A percentile compares a stretch with the other conserved stretches of the same genome.
phyloP scores from a whole-genome alignment of 176 grass and related monocot genomes.

The Oryza glaberrima region DNA sequence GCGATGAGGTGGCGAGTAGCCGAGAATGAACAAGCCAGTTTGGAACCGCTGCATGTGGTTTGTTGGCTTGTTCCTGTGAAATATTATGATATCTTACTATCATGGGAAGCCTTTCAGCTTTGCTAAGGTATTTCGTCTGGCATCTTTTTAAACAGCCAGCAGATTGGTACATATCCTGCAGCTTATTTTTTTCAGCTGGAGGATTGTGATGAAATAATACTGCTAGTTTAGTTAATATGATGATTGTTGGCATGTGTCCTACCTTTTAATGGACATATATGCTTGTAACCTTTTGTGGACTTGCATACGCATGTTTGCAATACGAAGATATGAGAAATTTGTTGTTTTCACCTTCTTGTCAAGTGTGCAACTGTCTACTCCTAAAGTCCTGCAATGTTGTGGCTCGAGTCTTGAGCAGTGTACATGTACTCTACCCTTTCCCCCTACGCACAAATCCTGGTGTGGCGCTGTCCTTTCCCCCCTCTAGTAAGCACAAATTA shows the following conservation, averaged over 20 bases:
- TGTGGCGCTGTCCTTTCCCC: no score
- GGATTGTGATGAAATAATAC: constrained; percentile 44
- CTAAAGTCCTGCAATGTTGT: not conserved
- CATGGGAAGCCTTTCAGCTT: constrained; percentile 13
- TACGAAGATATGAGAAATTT: constrained; percentile 43
- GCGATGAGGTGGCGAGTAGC: constrained; percentile 48
- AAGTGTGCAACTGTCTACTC: not conserved
- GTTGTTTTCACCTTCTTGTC: constrained; percentile 26
- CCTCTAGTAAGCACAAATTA: no score
- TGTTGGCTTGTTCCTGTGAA: constrained; percentile 9
- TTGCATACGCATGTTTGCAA: constrained; percentile 51
- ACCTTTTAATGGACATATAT: constrained; percentile 59
- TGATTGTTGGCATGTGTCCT: constrained; percentile 57
- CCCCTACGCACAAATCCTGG: no score
- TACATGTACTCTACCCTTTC: no score
- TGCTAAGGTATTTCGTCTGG: constrained; percentile 44
- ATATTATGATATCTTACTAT: constrained; percentile 31
- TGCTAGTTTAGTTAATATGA: constrained; percentile 45
- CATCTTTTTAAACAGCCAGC: constrained; percentile 64
- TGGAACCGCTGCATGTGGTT: not conserved
- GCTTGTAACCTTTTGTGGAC: constrained; percentile 49
- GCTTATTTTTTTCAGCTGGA: constrained; percentile 63
- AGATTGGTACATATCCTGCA: constrained; percentile 42
- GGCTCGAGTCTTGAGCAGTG: no score
- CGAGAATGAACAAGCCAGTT: not conserved